Evolutionary conservation across 306 rosid genomes (phyloP).

Genomic region (Quercus cerris): DNA sequence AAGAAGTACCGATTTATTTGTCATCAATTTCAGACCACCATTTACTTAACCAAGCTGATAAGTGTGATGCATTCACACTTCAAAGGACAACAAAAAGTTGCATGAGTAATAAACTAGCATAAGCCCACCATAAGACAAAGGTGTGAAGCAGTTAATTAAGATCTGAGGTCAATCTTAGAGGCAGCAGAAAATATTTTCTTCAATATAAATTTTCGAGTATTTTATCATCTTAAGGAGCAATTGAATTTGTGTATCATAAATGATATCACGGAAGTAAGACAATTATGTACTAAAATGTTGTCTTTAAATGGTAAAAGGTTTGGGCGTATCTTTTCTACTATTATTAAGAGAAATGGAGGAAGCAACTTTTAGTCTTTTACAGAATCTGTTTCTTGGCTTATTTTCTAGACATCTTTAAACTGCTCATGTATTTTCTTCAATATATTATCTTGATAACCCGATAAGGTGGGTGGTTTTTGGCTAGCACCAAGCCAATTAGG

Average conservation of each 20-base stretch:
- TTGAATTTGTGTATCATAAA: background rate
- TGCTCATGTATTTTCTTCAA: background rate
- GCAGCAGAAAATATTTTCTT: background rate
- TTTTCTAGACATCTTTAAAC: background rate
- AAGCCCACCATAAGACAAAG: background rate
- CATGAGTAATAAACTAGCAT: background rate
- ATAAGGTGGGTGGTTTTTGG: too few species aligned
- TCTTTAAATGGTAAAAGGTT: background rate
- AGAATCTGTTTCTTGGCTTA: background rate
- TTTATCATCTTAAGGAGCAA: background rate
- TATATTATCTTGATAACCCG: background rate
- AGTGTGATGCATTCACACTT: background rate
- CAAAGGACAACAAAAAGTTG: background rate
- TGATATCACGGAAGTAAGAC: background rate
- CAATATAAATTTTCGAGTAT: background rate
- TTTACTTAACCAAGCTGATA: background rate
- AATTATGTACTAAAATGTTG: background rate
- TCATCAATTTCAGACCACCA: too few species aligned
- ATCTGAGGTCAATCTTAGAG: background rate
- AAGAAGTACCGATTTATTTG: too few species aligned
- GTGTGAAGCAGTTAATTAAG: background rate
- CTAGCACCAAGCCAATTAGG: too few species aligned
- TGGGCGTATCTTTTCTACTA: background rate
- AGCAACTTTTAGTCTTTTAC: background rate
- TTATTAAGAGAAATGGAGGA: background rate